Evolutionary conservation across 2,329 filamentous ascomycete genomes (phyloP).

Genomic region (Epichloe gansuensis): DNA sequence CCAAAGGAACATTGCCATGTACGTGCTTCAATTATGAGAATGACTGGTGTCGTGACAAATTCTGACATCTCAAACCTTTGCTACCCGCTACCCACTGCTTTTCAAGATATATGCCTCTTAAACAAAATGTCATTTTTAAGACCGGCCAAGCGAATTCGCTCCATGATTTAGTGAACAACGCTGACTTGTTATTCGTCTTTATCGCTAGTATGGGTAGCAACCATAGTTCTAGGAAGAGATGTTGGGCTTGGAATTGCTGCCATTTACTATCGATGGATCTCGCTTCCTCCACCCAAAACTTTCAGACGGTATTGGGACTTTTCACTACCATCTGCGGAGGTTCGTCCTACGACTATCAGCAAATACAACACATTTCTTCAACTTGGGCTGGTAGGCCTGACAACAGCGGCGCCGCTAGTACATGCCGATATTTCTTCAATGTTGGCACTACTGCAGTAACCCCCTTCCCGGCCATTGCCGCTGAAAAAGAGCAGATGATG

Average conservation of each 20-base stretch:
- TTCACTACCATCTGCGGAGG: constrained; percentile 75
- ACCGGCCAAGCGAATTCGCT: not conserved
- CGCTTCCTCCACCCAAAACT: constrained; percentile 84
- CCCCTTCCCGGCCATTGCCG: too few relatives aligned
- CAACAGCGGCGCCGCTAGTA: constrained; percentile 68
- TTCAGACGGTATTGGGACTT: constrained; percentile 95
- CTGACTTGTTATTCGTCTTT: not conserved
- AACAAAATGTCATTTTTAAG: not conserved
- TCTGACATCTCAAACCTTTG: not conserved
- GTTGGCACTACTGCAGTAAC: constrained; percentile 52
- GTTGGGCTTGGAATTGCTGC: constrained; percentile 72
- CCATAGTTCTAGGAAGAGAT: constrained; percentile 84
- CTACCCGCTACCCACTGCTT: not conserved
- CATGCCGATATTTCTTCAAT: constrained; percentile 41
- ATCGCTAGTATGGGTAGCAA: constrained; percentile 63
- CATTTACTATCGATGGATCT: constrained; percentile 93
- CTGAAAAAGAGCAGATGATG: not conserved
- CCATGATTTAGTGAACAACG: not conserved
- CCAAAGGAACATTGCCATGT: constrained; percentile 73
- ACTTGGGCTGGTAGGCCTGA: constrained; percentile 71
- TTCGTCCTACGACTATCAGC: constrained; percentile 70
- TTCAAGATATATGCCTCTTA: not conserved
- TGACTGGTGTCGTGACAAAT: not conserved
- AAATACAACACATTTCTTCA: constrained; percentile 94
- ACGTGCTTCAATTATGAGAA: constrained; percentile 20